Evolutionary conservation across 495 filamentous ascomycete species (phyloP).

Genomic region (Penicillium coprophilum): DNA sequence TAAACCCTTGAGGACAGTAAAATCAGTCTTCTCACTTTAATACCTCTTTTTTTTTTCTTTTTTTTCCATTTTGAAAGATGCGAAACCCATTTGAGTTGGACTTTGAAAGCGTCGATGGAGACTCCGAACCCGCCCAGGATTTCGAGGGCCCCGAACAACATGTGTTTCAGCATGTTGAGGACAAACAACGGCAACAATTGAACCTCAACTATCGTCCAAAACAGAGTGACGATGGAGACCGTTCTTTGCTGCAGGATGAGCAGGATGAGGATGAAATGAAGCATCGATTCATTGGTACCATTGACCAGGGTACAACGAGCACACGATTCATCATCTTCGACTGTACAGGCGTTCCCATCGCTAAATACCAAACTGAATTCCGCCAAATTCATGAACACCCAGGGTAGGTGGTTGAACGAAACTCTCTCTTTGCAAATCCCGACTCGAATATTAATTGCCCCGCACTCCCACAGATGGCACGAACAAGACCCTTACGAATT

Average conservation of each 20-base stretch:
- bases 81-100: constrained; percentile 47
- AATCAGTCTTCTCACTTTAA: constrained; percentile 8
- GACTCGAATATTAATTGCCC: constrained; percentile 8
- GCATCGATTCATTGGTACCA: constrained; percentile 63
- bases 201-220: constrained; percentile 31
- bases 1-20: constrained; percentile 22
- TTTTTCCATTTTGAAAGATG: constrained; percentile 24
- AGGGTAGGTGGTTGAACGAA: constrained; percentile 60
- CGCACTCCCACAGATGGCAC: constrained; percentile 67
- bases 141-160: constrained; percentile 17
- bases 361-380: constrained; percentile 90
- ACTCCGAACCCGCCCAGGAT: constrained; percentile 31
- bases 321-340: constrained; percentile 93
- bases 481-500: constrained; percentile 88
- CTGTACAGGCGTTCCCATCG: constrained; percentile 71
- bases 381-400: constrained; percentile 83
- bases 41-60: constrained; percentile 6
- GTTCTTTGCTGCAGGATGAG: constrained; percentile 44
- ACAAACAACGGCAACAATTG: constrained; percentile 14
- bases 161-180: background rate
- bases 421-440: constrained; percentile 7
- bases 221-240: constrained; percentile 41
- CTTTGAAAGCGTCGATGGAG: constrained; percentile 35
- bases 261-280: constrained; percentile 35
- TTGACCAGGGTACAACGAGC: constrained; percentile 93